phyloP scores from a whole-genome alignment of 768 basidiomycete species.

The Leccinum barrowsii region DNA sequence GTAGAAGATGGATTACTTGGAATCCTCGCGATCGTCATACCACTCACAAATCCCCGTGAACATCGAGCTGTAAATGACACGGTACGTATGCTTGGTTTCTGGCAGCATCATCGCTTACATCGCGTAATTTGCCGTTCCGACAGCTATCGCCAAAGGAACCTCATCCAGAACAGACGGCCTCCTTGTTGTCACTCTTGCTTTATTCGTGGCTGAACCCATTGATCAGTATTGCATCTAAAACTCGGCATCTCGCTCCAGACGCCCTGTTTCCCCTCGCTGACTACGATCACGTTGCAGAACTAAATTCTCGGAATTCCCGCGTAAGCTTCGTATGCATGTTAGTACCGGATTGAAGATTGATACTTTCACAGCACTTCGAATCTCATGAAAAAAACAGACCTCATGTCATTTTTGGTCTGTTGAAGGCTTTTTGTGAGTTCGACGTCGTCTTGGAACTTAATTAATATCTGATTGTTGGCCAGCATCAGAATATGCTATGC shows the following conservation, averaged over 20 bases:
- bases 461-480: not conserved
- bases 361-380: not conserved
- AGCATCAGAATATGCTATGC: constrained; percentile 2
- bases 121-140: constrained; percentile 3
- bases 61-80: not conserved
- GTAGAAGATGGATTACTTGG: not conserved
- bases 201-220: constrained; percentile 54
- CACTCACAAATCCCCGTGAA: constrained; percentile 3
- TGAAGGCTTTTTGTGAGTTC: constrained; percentile 6
- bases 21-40: constrained; percentile 7
- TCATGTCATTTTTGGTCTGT: constrained; percentile 2
- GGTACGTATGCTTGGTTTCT: not conserved
- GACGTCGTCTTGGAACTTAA: not conserved
- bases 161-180: constrained; percentile 40
- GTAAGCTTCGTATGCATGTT: constrained; percentile 15
- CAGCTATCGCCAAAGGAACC: constrained; percentile 6
- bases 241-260: constrained; percentile 40
- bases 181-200: constrained; percentile 33
- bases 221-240: constrained; percentile 39
- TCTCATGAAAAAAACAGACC: not conserved
- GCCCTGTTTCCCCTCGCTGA: constrained; percentile 49
- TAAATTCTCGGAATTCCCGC: constrained; percentile 30
- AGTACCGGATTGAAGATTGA: not conserved
- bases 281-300: constrained; percentile 34
- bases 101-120: not conserved